Evolutionary conservation across 768 basidiomycete species (phyloP).

Genomic region (Clavaria fumosa): DNA sequence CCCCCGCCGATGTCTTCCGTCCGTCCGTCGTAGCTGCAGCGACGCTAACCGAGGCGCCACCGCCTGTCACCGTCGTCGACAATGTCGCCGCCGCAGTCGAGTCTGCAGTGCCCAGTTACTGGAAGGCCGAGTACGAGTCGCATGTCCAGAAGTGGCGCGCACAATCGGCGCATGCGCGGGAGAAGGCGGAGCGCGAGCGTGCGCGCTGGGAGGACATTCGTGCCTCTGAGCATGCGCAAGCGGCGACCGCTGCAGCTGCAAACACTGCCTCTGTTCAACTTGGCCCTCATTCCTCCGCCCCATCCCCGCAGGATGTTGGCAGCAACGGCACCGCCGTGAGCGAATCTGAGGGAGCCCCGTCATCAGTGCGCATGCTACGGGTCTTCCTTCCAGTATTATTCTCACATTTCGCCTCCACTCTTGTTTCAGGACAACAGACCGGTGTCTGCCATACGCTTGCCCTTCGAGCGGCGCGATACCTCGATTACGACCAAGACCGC

Average conservation of each 20-base stretch:
- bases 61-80: background rate
- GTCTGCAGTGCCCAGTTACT: conserved; percentile 26
- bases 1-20: conserved; percentile 1
- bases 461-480: too few species aligned
- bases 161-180: conserved; percentile 53
- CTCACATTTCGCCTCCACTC: too few species aligned
- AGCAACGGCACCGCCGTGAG: too few species aligned
- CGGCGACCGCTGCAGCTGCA: conserved; percentile 20
- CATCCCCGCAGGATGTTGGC: too few species aligned
- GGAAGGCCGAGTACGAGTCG: conserved; percentile 56
- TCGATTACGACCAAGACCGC: too few species aligned
- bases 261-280: conserved; percentile 8
- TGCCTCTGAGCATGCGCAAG: conserved; percentile 32
- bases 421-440: too few species aligned
- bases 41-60: background rate
- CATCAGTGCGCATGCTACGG: too few species aligned
- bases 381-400: too few species aligned
- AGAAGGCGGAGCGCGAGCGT: conserved; percentile 62
- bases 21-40: conserved; percentile 2
- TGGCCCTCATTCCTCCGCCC: too few species aligned
- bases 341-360: too few species aligned
- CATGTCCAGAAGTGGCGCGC: conserved; percentile 58
- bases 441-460: too few species aligned
- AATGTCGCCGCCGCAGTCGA: background rate
- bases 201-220: conserved; percentile 57